Conservation (phyloP, 257 asterid genomes). For the Anisodus tanguticus region DNA sequence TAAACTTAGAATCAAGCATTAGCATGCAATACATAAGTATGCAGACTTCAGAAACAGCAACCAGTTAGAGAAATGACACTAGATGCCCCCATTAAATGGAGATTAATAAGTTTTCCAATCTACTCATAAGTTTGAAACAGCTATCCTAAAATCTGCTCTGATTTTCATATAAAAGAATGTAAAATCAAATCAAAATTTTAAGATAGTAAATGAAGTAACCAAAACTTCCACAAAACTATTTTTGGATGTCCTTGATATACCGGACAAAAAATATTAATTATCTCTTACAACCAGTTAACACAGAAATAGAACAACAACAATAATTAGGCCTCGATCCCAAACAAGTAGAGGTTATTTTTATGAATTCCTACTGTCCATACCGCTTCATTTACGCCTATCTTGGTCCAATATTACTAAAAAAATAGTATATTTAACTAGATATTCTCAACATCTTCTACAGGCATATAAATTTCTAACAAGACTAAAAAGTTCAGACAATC, state of each 20-base stretch:
- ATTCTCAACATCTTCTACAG: not conserved
- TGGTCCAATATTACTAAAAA: not conserved
- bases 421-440: not conserved
- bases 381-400: not conserved
- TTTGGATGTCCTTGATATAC: conserved; percentile 9
- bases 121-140: not conserved
- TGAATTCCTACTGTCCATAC: not conserved
- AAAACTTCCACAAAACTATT: not conserved
- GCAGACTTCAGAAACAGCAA: not conserved
- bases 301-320: not conserved
- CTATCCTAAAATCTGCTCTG: not conserved
- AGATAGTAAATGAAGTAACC: not conserved
- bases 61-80: not conserved
- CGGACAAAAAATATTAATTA: not conserved
- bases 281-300: not conserved
- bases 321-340: not conserved
- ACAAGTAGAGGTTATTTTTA: not conserved
- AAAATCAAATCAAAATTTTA: conserved; percentile 6
- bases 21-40: not conserved
- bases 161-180: not conserved
- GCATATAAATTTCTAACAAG: too few relatives aligned
- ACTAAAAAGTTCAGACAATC: not conserved
- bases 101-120: conserved; percentile 13
- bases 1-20: not conserved
- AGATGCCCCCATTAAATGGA: not conserved